Evolutionary conservation across 768 basidiomycete species (phyloP), one percentile per base, ranked within the genome.

Genomic region (Roridomyces roridus): DNA sequence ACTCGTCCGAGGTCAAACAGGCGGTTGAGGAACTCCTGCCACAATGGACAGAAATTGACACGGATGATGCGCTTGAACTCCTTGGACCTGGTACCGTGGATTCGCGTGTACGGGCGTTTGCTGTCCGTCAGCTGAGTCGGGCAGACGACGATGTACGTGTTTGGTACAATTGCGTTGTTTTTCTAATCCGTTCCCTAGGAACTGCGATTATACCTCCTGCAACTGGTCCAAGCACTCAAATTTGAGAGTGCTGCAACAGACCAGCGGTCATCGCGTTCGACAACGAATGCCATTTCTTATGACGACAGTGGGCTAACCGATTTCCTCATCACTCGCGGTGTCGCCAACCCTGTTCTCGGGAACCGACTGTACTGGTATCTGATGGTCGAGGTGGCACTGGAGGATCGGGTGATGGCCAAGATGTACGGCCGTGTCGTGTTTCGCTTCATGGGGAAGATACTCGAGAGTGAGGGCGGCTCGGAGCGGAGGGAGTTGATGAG

Each of bases 331-430:
- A 74, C 84, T 6, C 84, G 96, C 20, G 93, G 92, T 17, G 92
- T 94, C 12, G 78, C 83, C 61, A 96, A 96, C 66, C 80, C 80
- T 3, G 81, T 96, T 0, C 77, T 99, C 2, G 97, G 96, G 0
- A 98, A 98, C 65, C 82, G 92, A 23, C 78, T 98, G 61, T 91
- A 96, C 69, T 98, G 97, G 97, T 99, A 98, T 66, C 85, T 98
- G 51, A 94, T 95, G 85, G 96, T 98, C 5, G 97, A 98, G 69
- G 88, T 94, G 17, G 92, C 93, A 20, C 74, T 92, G 41, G 92
- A 95, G 66, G 93, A 95, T 67, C 86, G 87, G 57, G 78, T 86
- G 21, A 85, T 93, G 70, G 91, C 92, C 4, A 95, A 94, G 77
- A 94, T 96, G 91, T 98, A 95, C 64, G 93, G 89, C 5, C 82